Percentiles rank a stretch among this genome's conserved stretches.
Evolutionary conservation across 106 monocot genomes (phyloP).

Genomic region (Posidonia australis): DNA sequence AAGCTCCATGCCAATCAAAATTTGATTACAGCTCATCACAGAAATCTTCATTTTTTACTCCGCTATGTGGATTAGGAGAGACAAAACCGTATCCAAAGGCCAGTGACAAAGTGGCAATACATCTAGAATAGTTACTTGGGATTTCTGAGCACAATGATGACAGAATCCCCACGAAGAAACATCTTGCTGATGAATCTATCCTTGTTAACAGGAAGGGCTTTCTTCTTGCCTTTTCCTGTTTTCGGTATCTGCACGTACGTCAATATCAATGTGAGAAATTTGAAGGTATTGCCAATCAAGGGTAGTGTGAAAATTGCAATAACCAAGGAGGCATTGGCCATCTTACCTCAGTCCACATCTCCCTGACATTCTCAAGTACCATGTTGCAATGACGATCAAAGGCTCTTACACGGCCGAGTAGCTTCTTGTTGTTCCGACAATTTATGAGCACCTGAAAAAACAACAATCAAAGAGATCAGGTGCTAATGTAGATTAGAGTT

Average conservation of each 20-base stretch:
- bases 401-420: conserved; percentile 22
- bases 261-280: background rate
- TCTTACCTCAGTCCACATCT: conserved; percentile 20
- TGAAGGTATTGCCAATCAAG: background rate
- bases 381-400: conserved; percentile 32
- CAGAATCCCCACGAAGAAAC: conserved; percentile 88
- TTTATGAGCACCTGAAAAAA: conserved; percentile 23
- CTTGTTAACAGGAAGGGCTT: conserved; percentile 82
- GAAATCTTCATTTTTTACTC: too few relatives aligned
- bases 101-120: background rate
- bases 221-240: conserved; percentile 91
- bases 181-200: conserved; percentile 93
- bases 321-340: background rate
- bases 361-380: conserved; percentile 24
- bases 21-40: too few relatives aligned
- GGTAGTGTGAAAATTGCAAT: background rate
- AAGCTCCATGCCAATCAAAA: too few relatives aligned
- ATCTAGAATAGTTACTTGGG: conserved; percentile 28
- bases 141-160: conserved; percentile 88
- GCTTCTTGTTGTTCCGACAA: conserved; percentile 24
- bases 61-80: too few relatives aligned
- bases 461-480: background rate
- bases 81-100: background rate
- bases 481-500: too few relatives aligned
- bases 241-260: conserved; percentile 46